A percentile compares a stretch with the other conserved stretches of the same genome.
Conservation (phyloP, 2,329 filamentous ascomycete species). For the Dactylellina sp. region DNA sequence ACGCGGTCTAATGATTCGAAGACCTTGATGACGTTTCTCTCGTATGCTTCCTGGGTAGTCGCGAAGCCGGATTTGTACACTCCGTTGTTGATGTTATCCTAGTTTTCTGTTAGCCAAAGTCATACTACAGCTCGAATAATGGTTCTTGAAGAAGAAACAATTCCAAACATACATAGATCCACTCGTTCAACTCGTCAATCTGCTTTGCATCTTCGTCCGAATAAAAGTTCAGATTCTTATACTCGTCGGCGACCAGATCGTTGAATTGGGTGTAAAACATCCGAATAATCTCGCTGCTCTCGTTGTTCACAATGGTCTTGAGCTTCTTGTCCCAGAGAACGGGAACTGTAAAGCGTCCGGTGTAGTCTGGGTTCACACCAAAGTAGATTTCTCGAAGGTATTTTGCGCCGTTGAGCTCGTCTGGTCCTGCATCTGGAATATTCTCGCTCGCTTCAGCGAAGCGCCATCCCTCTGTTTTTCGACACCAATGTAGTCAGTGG, state of each 20-base stretch:
- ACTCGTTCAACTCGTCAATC: constrained; percentile 82
- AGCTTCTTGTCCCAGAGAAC: constrained; percentile 83
- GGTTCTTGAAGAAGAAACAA: not conserved
- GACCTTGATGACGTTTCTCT: constrained; percentile 76
- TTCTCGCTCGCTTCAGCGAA: constrained; percentile 77
- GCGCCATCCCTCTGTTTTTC: constrained; percentile 74
- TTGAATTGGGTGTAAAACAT: constrained; percentile 90
- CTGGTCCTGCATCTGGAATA: constrained; percentile 69
- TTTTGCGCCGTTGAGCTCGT: constrained; percentile 77
- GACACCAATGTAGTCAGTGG: constrained; percentile 4
- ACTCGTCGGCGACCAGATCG: constrained; percentile 72
- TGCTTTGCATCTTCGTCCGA: constrained; percentile 72
- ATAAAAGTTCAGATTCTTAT: constrained; percentile 74
- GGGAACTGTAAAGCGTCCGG: constrained; percentile 86
- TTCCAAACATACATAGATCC: constrained; percentile 73
- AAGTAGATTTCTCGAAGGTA: constrained; percentile 85
- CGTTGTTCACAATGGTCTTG: constrained; percentile 86
- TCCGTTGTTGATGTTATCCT: constrained; percentile 75
- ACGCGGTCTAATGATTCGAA: constrained; percentile 82
- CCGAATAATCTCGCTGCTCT: constrained; percentile 90
- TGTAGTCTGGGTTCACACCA: constrained; percentile 76
- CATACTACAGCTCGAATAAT: no score
- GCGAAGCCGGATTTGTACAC: constrained; percentile 79
- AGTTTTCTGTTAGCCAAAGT: not conserved
- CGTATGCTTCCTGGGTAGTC: constrained; percentile 83